Conservation (phyloP, 2,329 filamentous ascomycete genomes). For the Cladophialophora bantiana region DNA sequence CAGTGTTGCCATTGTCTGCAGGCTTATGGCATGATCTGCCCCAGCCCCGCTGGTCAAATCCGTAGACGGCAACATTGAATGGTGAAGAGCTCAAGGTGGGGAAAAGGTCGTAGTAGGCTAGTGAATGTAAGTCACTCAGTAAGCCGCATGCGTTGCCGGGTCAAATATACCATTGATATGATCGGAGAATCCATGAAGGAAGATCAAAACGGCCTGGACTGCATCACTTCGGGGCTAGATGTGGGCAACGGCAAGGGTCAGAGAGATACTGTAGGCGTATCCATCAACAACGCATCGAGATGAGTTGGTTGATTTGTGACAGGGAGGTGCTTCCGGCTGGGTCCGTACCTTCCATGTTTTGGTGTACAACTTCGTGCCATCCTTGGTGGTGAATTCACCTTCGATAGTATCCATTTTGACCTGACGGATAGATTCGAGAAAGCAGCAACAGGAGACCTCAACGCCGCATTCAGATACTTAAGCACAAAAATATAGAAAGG, state of each 20-base stretch:
- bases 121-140: conserved; percentile 8
- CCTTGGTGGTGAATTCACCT: conserved; percentile 58
- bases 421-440: neutral
- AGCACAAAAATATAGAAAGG: neutral
- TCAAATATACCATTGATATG: conserved; percentile 34
- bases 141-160: neutral
- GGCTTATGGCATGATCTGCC: conserved; percentile 71
- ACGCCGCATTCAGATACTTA: neutral
- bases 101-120: conserved; percentile 76
- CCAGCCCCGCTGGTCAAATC: conserved; percentile 90
- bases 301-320: neutral
- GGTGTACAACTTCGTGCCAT: conserved; percentile 64
- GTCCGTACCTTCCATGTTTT: conserved; percentile 66
- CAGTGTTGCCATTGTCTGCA: conserved; percentile 68
- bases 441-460: neutral
- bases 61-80: conserved; percentile 75
- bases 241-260: neutral
- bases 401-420: conserved; percentile 53
- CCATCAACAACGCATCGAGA: conserved; percentile 25
- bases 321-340: neutral
- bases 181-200: conserved; percentile 90
- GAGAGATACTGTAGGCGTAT: conserved; percentile 11
- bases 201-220: conserved; percentile 74
- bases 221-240: conserved; percentile 36
- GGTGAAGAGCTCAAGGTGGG: conserved; percentile 65